These are phyloP conservation scores for Penicillium crystallinum DNA, from an alignment of 495 filamentous ascomycete species.

Conservation along the genomic window DNA sequence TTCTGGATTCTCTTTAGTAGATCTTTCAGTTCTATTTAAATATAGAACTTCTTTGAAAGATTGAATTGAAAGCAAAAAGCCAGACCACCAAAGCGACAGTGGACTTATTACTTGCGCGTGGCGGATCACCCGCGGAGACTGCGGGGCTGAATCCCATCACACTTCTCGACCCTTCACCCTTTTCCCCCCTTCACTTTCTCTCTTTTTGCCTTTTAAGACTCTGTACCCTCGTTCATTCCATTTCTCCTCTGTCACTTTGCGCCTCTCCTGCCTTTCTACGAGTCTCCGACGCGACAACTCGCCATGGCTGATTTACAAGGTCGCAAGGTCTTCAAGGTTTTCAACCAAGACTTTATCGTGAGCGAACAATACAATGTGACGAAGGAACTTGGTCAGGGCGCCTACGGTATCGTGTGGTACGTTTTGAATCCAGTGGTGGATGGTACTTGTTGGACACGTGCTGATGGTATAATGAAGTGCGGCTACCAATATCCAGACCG, in stretches of 20 bases:
- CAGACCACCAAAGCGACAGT: neutral
- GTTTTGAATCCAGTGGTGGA: conserved; percentile 16
- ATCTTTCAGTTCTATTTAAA: neutral
- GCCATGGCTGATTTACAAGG: conserved; percentile 73
- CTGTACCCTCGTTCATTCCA: neutral
- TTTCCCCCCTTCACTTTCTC: conserved; percentile 10
- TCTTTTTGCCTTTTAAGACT: conserved; percentile 3
- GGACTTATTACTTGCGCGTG: conserved; percentile 1
- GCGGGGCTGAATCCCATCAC: conserved; percentile 23
- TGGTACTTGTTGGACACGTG: conserved; percentile 1
- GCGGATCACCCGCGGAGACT: conserved; percentile 25
- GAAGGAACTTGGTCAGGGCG: conserved; percentile 96
- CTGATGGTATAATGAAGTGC: conserved; percentile 52
- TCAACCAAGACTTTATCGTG: conserved; percentile 99
- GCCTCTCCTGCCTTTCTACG: conserved; percentile 1
- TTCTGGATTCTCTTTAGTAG: neutral
- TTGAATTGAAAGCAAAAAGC: neutral
- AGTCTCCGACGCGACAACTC: conserved; percentile 1
- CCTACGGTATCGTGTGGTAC: conserved; percentile 98
- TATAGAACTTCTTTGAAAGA: neutral
- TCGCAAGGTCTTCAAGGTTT: conserved; percentile 98
- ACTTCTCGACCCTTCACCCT: conserved; percentile 6
- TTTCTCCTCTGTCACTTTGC: conserved; percentile 1
- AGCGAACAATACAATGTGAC: conserved; percentile 98
- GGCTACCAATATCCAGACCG: conserved; percentile 83